These are phyloP conservation scores for Quercus variabilis DNA, from an alignment of 306 rosid genomes.

Conservation along the genomic window DNA sequence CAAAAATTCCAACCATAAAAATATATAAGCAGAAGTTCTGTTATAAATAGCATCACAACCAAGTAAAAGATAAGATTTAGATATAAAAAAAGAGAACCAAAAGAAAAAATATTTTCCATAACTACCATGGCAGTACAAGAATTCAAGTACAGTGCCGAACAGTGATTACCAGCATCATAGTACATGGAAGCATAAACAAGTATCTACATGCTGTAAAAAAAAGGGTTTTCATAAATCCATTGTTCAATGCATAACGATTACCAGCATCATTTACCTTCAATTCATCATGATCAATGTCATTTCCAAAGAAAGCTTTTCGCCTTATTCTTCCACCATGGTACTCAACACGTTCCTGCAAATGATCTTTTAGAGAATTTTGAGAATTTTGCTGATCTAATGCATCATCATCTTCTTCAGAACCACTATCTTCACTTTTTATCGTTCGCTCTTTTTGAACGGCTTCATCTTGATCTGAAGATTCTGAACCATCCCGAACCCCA, in stretches of 20 bases:
- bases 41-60: not conserved
- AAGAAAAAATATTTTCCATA: not conserved
- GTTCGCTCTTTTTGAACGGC: slow-evolving; percentile 14
- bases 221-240: not conserved
- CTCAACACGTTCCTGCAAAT: slow-evolving; percentile 65
- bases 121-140: not conserved
- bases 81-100: not conserved
- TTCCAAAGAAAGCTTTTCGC: slow-evolving; percentile 63
- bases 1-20: not conserved
- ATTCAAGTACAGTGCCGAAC: not conserved
- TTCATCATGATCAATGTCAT: slow-evolving; percentile 47
- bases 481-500: slow-evolving; percentile 38
- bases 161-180: not conserved
- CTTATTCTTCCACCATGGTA: slow-evolving; percentile 71
- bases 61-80: not conserved
- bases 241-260: not conserved
- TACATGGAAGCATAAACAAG: not conserved
- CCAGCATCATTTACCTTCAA: slow-evolving; percentile 42
- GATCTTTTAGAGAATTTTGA: slow-evolving; percentile 23
- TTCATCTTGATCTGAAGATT: slow-evolving; percentile 52
- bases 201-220: not conserved
- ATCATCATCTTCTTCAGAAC: slow-evolving; percentile 37
- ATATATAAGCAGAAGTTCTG: not conserved
- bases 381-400: slow-evolving; percentile 24
- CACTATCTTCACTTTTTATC: slow-evolving; percentile 16